Evolutionary conservation across 768 basidiomycete species (phyloP).

Genomic region (Phanerochaete carnosa): DNA sequence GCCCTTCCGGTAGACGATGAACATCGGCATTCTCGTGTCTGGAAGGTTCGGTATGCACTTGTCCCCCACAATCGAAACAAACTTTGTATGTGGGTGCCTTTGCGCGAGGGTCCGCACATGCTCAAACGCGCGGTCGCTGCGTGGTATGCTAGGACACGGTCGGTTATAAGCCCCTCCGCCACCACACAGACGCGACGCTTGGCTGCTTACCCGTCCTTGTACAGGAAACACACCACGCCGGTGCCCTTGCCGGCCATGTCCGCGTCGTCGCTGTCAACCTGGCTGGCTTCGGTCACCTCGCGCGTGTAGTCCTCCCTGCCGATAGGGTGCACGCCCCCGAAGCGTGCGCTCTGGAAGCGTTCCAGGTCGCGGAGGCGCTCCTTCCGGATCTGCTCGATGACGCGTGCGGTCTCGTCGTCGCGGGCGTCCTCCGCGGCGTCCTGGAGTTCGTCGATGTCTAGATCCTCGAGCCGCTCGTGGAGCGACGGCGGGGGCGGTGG

Average conservation of each 20-base stretch:
- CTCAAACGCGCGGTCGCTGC: slow-evolving; percentile 70
- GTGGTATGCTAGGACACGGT: slow-evolving; percentile 56
- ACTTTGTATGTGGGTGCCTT: slow-evolving; percentile 90
- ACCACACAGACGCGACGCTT: not conserved
- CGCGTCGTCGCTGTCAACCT: slow-evolving; percentile 57
- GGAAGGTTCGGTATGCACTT: slow-evolving; percentile 97
- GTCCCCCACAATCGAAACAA: slow-evolving; percentile 91
- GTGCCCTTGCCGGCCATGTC: slow-evolving; percentile 70
- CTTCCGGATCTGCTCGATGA: slow-evolving; percentile 62
- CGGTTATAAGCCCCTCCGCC: not conserved
- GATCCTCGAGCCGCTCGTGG: slow-evolving; percentile 61
- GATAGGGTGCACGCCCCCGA: slow-evolving; percentile 86
- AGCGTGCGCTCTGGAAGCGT: slow-evolving; percentile 58
- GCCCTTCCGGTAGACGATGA: slow-evolving; percentile 92
- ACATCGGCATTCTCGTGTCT: slow-evolving; percentile 85
- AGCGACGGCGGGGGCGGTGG: slow-evolving; percentile 76
- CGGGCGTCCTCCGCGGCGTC: slow-evolving; percentile 69
- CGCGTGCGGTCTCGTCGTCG: slow-evolving; percentile 74
- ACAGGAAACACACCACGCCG: slow-evolving; percentile 90
- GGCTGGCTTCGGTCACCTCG: slow-evolving; percentile 93
- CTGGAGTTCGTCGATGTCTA: slow-evolving; percentile 58
- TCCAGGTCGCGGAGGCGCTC: slow-evolving; percentile 65
- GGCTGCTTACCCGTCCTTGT: slow-evolving; percentile 93
- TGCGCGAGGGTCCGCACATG: slow-evolving; percentile 72
- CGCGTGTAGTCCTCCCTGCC: slow-evolving; percentile 90